These are phyloP conservation scores for Penicillium manginii DNA, from an alignment of 495 filamentous ascomycete species.

Conservation along the genomic window DNA sequence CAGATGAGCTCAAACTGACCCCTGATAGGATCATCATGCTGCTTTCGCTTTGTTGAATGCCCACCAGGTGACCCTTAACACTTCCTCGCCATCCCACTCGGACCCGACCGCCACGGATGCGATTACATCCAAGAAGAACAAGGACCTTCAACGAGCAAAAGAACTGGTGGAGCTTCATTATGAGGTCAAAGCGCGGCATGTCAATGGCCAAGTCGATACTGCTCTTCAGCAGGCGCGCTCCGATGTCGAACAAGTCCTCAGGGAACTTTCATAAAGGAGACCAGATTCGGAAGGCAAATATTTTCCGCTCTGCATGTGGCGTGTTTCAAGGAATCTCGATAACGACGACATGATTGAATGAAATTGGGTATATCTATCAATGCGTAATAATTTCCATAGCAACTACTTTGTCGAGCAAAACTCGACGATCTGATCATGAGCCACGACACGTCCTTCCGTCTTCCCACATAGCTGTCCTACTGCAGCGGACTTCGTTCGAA, in stretches of 20 bases:
- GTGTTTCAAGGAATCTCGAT: neutral
- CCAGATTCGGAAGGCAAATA: neutral
- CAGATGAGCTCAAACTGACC: neutral
- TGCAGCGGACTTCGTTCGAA: slow-evolving; percentile 15
- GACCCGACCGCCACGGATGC: neutral
- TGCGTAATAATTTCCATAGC: slow-evolving; percentile 2
- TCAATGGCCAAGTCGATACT: slow-evolving; percentile 44
- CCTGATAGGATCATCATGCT: slow-evolving; percentile 59
- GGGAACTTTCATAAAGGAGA: slow-evolving; percentile 27
- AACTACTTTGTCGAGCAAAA: slow-evolving; percentile 11
- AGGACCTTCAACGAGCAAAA: slow-evolving; percentile 57
- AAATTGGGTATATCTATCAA: slow-evolving; percentile 10
- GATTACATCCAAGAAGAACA: slow-evolving; percentile 13
- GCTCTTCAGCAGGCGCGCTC: slow-evolving; percentile 50
- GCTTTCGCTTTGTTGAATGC: slow-evolving; percentile 64
- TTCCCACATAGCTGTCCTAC: slow-evolving; percentile 23
- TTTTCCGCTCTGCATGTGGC: neutral
- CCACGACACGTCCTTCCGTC: slow-evolving; percentile 25
- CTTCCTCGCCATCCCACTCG: slow-evolving; percentile 9
- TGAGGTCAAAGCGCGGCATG: slow-evolving; percentile 52
- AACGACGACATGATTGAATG: slow-evolving; percentile 8
- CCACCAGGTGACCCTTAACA: slow-evolving; percentile 32
- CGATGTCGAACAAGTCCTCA: slow-evolving; percentile 47
- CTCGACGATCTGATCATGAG: slow-evolving; percentile 29
- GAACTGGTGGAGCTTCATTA: slow-evolving; percentile 63